Conservation (phyloP, 1,284 basidiomycete genomes). For the Ustilago curta region DNA sequence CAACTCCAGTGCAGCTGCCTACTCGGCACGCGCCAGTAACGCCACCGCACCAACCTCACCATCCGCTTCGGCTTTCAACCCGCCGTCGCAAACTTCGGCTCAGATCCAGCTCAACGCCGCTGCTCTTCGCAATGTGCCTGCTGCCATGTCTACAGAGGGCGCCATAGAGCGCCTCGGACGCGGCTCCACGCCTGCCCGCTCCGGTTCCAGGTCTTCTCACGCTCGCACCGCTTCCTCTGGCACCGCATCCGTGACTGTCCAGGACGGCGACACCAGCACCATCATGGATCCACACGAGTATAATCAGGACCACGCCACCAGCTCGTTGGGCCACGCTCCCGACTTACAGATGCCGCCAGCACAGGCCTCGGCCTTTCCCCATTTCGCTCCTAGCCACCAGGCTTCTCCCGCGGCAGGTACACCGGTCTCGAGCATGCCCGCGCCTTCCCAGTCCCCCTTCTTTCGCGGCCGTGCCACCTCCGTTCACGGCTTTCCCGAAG, state of each 20-base stretch:
- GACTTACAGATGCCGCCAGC: slow-evolving; percentile 61
- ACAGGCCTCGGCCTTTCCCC: slow-evolving; percentile 54
- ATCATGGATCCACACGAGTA: slow-evolving; percentile 33
- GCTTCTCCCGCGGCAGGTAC: slow-evolving; percentile 29
- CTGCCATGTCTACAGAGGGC: slow-evolving; percentile 46
- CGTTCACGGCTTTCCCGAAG: slow-evolving; percentile 32
- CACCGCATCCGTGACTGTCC: slow-evolving; percentile 36
- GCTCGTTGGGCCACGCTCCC: slow-evolving; percentile 34
- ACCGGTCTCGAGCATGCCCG: slow-evolving; percentile 16
- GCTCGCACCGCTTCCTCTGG: slow-evolving; percentile 36
- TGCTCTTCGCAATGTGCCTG: slow-evolving; percentile 54
- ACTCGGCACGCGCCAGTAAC: slow-evolving; percentile 5
- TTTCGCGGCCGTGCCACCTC: slow-evolving; percentile 37
- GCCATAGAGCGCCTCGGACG: slow-evolving; percentile 47
- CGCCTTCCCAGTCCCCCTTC: slow-evolving; percentile 29
- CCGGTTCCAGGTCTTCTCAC: slow-evolving; percentile 11
- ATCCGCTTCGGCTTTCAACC: slow-evolving; percentile 45
- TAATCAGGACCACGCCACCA: slow-evolving; percentile 18
- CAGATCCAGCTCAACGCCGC: slow-evolving; percentile 60
- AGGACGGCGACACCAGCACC: slow-evolving; percentile 50
- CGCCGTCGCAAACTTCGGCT: slow-evolving; percentile 37
- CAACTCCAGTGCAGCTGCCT: slow-evolving; percentile 6
- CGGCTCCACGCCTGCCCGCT: slow-evolving; percentile 4
- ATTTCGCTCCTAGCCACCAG: slow-evolving; percentile 39
- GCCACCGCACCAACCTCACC: slow-evolving; percentile 38